Conservation (phyloP, 2,329 filamentous ascomycete species). For the Tolypocladium album region DNA sequence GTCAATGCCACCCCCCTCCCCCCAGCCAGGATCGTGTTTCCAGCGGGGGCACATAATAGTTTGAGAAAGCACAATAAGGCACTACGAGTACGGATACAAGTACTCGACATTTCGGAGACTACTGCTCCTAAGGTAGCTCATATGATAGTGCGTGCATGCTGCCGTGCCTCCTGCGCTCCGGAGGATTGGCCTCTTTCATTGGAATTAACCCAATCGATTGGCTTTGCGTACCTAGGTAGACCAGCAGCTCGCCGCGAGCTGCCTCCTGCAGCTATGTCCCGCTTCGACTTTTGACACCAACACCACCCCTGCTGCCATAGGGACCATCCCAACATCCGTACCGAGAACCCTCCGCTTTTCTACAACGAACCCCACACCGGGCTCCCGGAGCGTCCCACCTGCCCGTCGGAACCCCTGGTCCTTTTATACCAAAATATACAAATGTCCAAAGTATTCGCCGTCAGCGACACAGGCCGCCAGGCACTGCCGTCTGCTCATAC, state of each 20-base stretch:
- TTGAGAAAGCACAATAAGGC: background rate
- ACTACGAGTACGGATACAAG: no score
- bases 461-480: background rate
- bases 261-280: background rate
- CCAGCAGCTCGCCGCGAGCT: background rate
- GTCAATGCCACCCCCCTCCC: background rate
- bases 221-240: background rate
- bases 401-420: background rate
- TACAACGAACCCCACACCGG: background rate
- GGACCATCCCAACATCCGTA: background rate
- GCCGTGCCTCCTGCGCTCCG: background rate
- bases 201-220: background rate
- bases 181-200: background rate
- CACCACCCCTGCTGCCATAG: background rate
- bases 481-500: no score
- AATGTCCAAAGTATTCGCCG: background rate
- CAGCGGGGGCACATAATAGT: background rate
- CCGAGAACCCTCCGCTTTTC: background rate
- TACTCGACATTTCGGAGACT: background rate
- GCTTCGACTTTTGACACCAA: background rate
- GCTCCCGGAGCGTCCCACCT: background rate
- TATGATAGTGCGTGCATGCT: background rate
- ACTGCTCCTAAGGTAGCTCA: background rate
- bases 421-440: background rate
- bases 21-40: background rate